Evolutionary conservation across 768 basidiomycete genomes (phyloP).

Genomic region (Hemileccinum rubropunctum): DNA sequence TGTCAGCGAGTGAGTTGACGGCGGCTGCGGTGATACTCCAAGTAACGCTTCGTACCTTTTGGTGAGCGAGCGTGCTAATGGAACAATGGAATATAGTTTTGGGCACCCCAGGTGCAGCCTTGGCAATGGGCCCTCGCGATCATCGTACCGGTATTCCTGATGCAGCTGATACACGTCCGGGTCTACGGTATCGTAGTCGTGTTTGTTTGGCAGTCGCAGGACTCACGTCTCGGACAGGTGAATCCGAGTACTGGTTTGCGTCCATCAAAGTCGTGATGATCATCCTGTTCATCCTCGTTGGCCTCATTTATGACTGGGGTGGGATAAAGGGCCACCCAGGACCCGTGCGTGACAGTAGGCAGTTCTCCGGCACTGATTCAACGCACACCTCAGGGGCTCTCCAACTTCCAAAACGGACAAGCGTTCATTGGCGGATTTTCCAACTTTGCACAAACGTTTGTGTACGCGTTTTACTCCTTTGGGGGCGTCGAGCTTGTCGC

Average conservation of each 20-base stretch:
- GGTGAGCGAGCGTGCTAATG: neutral
- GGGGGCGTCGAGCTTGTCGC: slow-evolving; percentile 70
- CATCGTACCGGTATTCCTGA: slow-evolving; percentile 48
- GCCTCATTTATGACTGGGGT: slow-evolving; percentile 62
- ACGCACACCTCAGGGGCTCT: slow-evolving; percentile 39
- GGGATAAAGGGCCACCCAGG: slow-evolving; percentile 57
- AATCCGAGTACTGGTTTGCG: slow-evolving; percentile 64
- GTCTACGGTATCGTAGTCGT: slow-evolving; percentile 46
- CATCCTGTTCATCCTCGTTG: slow-evolving; percentile 58
- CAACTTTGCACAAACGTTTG: slow-evolving; percentile 55
- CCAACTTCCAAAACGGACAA: slow-evolving; percentile 48
- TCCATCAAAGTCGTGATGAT: slow-evolving; percentile 64
- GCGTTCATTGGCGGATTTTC: slow-evolving; percentile 54
- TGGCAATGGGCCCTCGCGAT: slow-evolving; percentile 60
- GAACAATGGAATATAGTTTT: slow-evolving; percentile 27
- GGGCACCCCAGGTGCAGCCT: slow-evolving; percentile 45
- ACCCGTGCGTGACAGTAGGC: slow-evolving; percentile 37
- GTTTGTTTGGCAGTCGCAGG: neutral
- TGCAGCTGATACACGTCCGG: slow-evolving; percentile 55
- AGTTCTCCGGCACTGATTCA: no score
- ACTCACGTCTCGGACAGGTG: slow-evolving; percentile 34
- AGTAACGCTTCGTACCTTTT: slow-evolving; percentile 19
- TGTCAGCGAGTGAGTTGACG: slow-evolving; percentile 53
- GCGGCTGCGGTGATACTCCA: slow-evolving; percentile 54
- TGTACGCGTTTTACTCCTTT: slow-evolving; percentile 70